Evolutionary conservation across 2,329 filamentous ascomycete genomes (phyloP), one percentile per base, ranked within the genome.

Genomic region (Zarea fungicola): DNA sequence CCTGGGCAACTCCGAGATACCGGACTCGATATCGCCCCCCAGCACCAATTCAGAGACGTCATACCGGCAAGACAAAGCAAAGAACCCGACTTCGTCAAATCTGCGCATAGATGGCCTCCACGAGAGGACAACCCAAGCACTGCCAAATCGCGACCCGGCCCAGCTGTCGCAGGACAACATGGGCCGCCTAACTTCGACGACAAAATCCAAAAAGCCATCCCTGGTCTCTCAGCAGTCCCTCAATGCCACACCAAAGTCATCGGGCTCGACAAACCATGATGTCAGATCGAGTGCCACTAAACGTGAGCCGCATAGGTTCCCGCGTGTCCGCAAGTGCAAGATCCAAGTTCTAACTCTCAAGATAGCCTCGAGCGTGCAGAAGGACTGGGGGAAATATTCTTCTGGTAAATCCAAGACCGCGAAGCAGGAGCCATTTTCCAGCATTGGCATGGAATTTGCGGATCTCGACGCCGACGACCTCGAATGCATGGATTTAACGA

Each of bases 141-240:
- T 22, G 19, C 22, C 45, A 42, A 16, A 8, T 21, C 45, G 22
- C 25, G 23, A 34, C 39, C 16, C 19, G 29, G 39, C 46, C 39
- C 43, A 42, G 32, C 34, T 40, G 19, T 49, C 37, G 8, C 45
- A 62, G 51, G 61, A 60, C 52, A 65, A 53, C 34, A 78, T 78
- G 75, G 73, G 70, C 23, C 67, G 67, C 40, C 58, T 76, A 42
- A 67, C 66, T 13, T 68, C 71, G 6, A 70, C 63, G 37, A 64
- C 67, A n/a, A 71, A 65, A 53, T 61, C 68, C 5, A 77, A 68
- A 54, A 73, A 69, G 50, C 71, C 71, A 6, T 68, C 66, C 23
- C 66, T 78, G 22, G 52, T 74, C 19, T 63, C 70, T 8, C 70
- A 65, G 37, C 65, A 66, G 52, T 63, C 71, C 41, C 71, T 69